Evolutionary conservation across 371 early-diverging fungal genomes (phyloP), one percentile per base, ranked within the genome.

Genomic region (Mucor racemosus): DNA sequence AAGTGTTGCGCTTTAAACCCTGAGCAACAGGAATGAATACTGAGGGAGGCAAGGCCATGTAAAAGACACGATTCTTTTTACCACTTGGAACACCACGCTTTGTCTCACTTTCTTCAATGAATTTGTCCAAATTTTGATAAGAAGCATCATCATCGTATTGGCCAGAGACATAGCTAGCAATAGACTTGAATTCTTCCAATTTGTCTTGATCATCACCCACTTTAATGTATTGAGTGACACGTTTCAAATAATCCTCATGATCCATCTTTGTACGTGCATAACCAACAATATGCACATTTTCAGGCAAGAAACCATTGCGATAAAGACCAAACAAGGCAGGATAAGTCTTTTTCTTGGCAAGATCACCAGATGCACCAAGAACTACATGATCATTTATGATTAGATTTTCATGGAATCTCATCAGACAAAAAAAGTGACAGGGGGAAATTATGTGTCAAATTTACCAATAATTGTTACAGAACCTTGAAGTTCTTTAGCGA

Each of bases 341-440:
- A 74, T 95, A 97, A 21, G 99, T 95, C 87, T 99, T 99, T 72
- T 96, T 96, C 87, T 94, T 95, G 56, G 96, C 97, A 67, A 97
- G 84, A 69, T 97, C 97, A 50, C 97, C 95, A 19, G 94, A 94
- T 11, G 95, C 95, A 60, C 95, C 95, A 48, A 95, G 86, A 8
- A 95, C 95, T 84, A 48, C 34, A 14, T 58, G 9, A 14, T 41
- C 5, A 33, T 2, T 14, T 8, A 60, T 34, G 44, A 57, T 19
- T 35, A 34, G 56, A 7, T 7, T 36, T 44, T 14, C 15, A 44
- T n/a, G 44, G 53, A 53, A 53, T 53, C 11, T 10, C 7, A 33
- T 21, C 31, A n/a, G 3, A 14, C 7, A 10, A 38, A 10, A 62
- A 26, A 19, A 55, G 46, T 53, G 53, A 31, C 53, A 53, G 53